These are phyloP conservation scores for Conticribra guillardii DNA, from an alignment of 108 stramenopile species.

Conservation along the genomic window DNA sequence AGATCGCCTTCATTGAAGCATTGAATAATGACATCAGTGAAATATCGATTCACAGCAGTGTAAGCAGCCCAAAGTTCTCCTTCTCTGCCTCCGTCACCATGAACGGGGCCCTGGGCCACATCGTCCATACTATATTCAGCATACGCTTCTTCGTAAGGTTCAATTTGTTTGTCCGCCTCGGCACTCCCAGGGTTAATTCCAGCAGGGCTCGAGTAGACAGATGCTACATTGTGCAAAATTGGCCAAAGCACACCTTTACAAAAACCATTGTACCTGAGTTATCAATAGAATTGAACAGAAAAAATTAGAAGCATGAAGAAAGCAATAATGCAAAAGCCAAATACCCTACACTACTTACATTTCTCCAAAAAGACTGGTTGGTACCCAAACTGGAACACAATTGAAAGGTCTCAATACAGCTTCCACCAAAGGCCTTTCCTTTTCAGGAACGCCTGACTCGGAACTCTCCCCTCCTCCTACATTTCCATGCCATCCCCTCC, in stretches of 20 bases:
- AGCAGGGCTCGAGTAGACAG: slow-evolving; percentile 66
- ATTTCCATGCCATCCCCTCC: slow-evolving; percentile 92
- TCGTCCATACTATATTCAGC: slow-evolving; percentile 81
- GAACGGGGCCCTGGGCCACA: slow-evolving; percentile 82
- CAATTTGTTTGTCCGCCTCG: slow-evolving; percentile 22
- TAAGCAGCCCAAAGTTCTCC: slow-evolving; percentile 90
- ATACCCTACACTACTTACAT: slow-evolving; percentile 71
- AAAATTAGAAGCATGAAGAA: not conserved
- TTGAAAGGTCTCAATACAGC: slow-evolving; percentile 90
- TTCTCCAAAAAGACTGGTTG: slow-evolving; percentile 77
- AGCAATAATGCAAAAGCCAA: slow-evolving; percentile 4
- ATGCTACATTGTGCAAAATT: slow-evolving; percentile 94
- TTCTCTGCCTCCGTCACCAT: slow-evolving; percentile 86
- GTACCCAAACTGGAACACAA: slow-evolving; percentile 97
- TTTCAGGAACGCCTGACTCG: slow-evolving; percentile 79
- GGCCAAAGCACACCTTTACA: slow-evolving; percentile 98
- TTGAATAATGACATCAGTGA: slow-evolving; percentile 85
- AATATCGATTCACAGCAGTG: slow-evolving; percentile 90
- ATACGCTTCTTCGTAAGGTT: slow-evolving; percentile 53
- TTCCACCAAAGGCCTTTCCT: slow-evolving; percentile 84
- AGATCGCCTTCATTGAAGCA: slow-evolving; percentile 90
- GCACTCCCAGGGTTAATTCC: slow-evolving; percentile 30
- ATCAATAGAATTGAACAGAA: no score
- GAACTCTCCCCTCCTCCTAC: slow-evolving; percentile 59
- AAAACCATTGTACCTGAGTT: slow-evolving; percentile 91